These are phyloP conservation scores for Amoeboaphelidium occidentale DNA, from an alignment of 371 early-diverging fungal genomes.

Conservation along the genomic window DNA sequence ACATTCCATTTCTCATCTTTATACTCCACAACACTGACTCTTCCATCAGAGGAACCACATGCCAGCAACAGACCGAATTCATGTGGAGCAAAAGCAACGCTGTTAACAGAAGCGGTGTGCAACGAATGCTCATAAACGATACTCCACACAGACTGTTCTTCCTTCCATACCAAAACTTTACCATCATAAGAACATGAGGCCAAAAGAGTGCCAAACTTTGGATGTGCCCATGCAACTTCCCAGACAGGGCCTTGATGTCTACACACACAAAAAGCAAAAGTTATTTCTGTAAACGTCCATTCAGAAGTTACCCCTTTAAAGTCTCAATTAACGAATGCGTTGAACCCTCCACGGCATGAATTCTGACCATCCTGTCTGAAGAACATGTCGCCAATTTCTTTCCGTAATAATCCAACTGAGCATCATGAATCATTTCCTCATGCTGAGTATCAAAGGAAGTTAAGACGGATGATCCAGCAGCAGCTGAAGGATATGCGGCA, in stretches of 20 bases:
- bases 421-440: slow-evolving; percentile 93
- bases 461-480: neutral
- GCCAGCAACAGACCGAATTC: slow-evolving; percentile 79
- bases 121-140: neutral
- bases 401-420: slow-evolving; percentile 91
- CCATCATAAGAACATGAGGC: slow-evolving; percentile 92
- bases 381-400: slow-evolving; percentile 88
- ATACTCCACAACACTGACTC: slow-evolving; percentile 64
- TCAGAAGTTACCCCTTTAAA: slow-evolving; percentile 33
- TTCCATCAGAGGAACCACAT: slow-evolving; percentile 90
- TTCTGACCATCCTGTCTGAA: slow-evolving; percentile 72
- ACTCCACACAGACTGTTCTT: slow-evolving; percentile 19
- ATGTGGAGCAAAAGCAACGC: slow-evolving; percentile 88
- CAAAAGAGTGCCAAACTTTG: slow-evolving; percentile 78
- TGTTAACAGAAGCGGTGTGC: slow-evolving; percentile 41
- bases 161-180: slow-evolving; percentile 81
- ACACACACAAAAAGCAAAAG: no score
- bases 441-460: slow-evolving; percentile 62
- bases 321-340: slow-evolving; percentile 48
- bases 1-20: slow-evolving; percentile 30
- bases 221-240: slow-evolving; percentile 98
- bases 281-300: no score
- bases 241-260: slow-evolving; percentile 96
- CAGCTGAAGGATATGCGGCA: no score
- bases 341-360: slow-evolving; percentile 56